These are phyloP conservation scores for Vanrija sp. DNA, from an alignment of 1,284 basidiomycete genomes.

Conservation along the genomic window DNA sequence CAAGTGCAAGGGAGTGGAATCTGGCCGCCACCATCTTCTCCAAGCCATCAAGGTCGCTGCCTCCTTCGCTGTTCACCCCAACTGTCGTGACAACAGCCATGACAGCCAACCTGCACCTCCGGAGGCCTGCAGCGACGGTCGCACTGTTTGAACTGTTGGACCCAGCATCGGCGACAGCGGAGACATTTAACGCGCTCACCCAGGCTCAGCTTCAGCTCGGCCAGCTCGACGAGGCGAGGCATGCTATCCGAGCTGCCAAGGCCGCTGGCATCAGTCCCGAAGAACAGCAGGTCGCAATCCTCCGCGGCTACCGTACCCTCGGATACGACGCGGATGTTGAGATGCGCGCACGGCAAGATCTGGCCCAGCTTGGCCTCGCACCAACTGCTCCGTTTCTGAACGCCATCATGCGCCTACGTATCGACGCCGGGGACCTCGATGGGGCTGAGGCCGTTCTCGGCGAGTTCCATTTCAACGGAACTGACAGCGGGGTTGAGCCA, in stretches of 20 bases:
- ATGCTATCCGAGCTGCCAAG: background rate
- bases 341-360: slow-evolving; percentile 24
- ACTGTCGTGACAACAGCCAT: slow-evolving; percentile 20
- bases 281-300: slow-evolving; percentile 29
- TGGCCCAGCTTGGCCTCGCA: slow-evolving; percentile 19
- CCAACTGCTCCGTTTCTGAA: slow-evolving; percentile 25
- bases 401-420: slow-evolving; percentile 27
- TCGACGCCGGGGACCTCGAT: slow-evolving; percentile 24
- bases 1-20: slow-evolving; percentile 16
- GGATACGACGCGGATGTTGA: slow-evolving; percentile 29
- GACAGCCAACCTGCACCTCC: slow-evolving; percentile 26
- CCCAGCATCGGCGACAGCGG: background rate
- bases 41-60: background rate
- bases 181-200: slow-evolving; percentile 14
- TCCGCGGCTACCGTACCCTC: slow-evolving; percentile 31
- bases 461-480: slow-evolving; percentile 17
- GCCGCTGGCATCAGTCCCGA: background rate
- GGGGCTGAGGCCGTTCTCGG: slow-evolving; percentile 24
- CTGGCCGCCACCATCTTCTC: slow-evolving; percentile 20
- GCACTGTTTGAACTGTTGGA: slow-evolving; percentile 18
- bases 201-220: slow-evolving; percentile 32
- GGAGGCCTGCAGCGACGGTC: slow-evolving; percentile 23
- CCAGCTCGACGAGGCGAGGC: slow-evolving; percentile 12
- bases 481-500: background rate
- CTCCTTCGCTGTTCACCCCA: slow-evolving; percentile 10